Conservation (phyloP, 2,329 filamentous ascomycete genomes). For the Leptographium wingfieldii region DNA sequence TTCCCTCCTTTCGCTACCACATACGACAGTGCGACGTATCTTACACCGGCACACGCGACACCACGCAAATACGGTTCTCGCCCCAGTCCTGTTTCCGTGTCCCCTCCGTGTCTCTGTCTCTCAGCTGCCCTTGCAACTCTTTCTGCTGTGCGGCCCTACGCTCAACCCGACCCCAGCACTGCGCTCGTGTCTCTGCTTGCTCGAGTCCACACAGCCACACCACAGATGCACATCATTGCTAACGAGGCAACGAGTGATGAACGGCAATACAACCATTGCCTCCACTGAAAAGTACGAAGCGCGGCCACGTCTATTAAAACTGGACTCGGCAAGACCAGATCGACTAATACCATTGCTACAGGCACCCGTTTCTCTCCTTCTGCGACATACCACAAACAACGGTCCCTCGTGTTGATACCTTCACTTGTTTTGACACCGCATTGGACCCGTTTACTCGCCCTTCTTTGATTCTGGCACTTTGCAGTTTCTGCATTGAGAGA, state of each 20-base stretch:
- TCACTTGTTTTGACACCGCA: neutral
- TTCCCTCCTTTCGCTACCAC: too few relatives aligned
- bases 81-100: too few relatives aligned
- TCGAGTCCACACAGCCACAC: too few relatives aligned
- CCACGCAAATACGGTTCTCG: too few relatives aligned
- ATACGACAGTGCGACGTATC: too few relatives aligned
- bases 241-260: neutral
- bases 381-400: neutral
- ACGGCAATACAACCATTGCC: neutral
- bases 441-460: neutral
- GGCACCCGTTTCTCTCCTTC: neutral
- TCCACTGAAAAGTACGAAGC: neutral
- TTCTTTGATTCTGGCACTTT: neutral
- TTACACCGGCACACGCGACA: too few relatives aligned
- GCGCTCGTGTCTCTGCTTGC: neutral
- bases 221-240: too few relatives aligned
- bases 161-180: too few relatives aligned
- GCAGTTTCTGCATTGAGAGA: too few relatives aligned
- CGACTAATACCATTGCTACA: neutral
- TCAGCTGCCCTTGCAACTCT: too few relatives aligned
- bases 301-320: neutral
- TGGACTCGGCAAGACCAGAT: neutral
- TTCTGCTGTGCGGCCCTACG: too few relatives aligned
- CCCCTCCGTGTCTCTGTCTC: too few relatives aligned
- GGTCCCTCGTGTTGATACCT: neutral